These are phyloP conservation scores for Fusarium setosum DNA, from an alignment of 2,329 filamentous ascomycete genomes.

Conservation along the genomic window DNA sequence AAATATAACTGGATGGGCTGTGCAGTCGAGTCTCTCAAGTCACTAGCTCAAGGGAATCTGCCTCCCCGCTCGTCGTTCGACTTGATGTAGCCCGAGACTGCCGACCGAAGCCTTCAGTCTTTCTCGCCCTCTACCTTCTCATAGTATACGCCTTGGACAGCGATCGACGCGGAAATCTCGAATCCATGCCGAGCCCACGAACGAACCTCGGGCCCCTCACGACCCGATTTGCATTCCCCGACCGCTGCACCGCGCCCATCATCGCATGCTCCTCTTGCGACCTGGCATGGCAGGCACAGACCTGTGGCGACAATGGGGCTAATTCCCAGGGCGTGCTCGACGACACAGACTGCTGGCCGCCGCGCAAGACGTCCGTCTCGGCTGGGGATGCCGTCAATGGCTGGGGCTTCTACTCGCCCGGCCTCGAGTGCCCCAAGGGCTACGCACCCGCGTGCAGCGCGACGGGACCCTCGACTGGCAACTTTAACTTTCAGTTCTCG, in stretches of 20 bases:
- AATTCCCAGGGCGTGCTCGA: slow-evolving; percentile 35
- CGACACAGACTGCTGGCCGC: slow-evolving; percentile 45
- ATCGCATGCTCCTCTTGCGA: slow-evolving; percentile 35
- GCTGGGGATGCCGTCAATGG: slow-evolving; percentile 38
- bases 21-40: too few species aligned
- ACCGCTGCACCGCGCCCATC: slow-evolving; percentile 33
- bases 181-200: neutral
- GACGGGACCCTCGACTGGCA: slow-evolving; percentile 34
- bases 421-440: slow-evolving; percentile 46
- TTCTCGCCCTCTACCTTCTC: too few species aligned
- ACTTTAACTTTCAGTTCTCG: slow-evolving; percentile 43
- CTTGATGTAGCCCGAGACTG: too few species aligned
- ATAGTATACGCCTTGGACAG: too few species aligned
- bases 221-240: slow-evolving; percentile 34
- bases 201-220: slow-evolving; percentile 41
- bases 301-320: slow-evolving; percentile 20
- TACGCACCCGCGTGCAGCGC: slow-evolving; percentile 48
- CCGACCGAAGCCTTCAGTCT: too few species aligned
- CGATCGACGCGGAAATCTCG: too few species aligned
- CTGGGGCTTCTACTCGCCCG: slow-evolving; percentile 52
- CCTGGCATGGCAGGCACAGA: slow-evolving; percentile 41
- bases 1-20: too few species aligned
- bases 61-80: too few species aligned
- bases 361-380: slow-evolving; percentile 16
- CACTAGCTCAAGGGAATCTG: too few species aligned